Evolutionary conservation across 1,284 basidiomycete species (phyloP).

Genomic region (Ganoderma leucocontextum): DNA sequence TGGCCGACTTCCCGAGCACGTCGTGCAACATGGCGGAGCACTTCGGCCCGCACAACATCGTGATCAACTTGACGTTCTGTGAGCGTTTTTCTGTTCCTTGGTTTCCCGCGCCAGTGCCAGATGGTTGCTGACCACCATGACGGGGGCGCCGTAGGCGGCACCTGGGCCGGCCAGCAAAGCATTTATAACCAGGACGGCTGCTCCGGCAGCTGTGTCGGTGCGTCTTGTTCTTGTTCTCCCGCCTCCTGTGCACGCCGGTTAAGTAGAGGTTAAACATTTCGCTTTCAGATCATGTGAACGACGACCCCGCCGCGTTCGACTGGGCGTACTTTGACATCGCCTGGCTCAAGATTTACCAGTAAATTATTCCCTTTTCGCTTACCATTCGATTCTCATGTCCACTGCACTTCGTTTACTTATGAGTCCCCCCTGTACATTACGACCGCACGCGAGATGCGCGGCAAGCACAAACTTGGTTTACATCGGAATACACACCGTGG

Average conservation of each 20-base stretch:
- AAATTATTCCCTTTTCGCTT: background rate
- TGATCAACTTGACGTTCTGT: conserved; percentile 62
- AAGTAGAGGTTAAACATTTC: background rate
- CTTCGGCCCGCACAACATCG: conserved; percentile 62
- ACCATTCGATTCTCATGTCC: no score
- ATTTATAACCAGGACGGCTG: background rate
- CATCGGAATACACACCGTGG: no score
- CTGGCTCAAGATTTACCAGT: conserved; percentile 53
- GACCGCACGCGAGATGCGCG: no score
- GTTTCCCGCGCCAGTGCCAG: background rate
- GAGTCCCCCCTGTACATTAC: no score
- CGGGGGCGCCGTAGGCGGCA: background rate
- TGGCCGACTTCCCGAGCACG: conserved; percentile 60
- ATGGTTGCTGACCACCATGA: background rate
- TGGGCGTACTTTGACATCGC: conserved; percentile 77
- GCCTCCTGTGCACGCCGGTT: background rate
- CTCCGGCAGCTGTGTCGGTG: background rate
- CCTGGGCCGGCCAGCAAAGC: background rate
- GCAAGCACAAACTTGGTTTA: no score
- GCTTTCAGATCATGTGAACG: conserved; percentile 62
- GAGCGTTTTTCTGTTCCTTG: background rate
- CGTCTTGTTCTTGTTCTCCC: conserved; percentile 13
- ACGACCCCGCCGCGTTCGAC: conserved; percentile 68
- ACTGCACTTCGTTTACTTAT: no score
- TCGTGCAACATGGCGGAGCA: conserved; percentile 54